These are phyloP conservation scores for Rhodosporidiobolus odoratus DNA, from an alignment of 768 basidiomycete species.

Conservation along the genomic window DNA sequence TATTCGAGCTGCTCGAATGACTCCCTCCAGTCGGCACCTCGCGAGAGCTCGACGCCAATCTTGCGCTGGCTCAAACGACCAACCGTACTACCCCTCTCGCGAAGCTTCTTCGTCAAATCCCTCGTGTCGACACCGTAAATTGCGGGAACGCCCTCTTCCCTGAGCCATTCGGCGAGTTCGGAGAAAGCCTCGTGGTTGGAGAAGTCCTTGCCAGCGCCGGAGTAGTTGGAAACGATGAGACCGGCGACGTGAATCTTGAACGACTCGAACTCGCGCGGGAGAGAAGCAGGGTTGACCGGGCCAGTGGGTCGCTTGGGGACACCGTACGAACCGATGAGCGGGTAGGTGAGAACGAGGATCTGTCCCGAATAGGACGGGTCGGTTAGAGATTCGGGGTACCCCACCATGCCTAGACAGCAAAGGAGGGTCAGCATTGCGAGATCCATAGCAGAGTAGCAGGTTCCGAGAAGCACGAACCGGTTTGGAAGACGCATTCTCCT, in stretches of 20 bases:
- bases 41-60: conserved; percentile 31
- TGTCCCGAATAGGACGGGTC: conserved; percentile 98
- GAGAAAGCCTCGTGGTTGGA: conserved; percentile 89
- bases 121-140: conserved; percentile 95
- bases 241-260: conserved; percentile 88
- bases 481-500: conserved; percentile 99
- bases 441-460: too few relatives aligned
- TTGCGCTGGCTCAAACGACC: conserved; percentile 72
- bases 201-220: conserved; percentile 62
- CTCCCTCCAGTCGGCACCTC: conserved; percentile 62
- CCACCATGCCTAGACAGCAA: conserved; percentile 78
- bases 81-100: conserved; percentile 89
- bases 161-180: conserved; percentile 83
- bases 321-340: conserved; percentile 94
- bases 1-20: conserved; percentile 78
- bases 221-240: conserved; percentile 87
- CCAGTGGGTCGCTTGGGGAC: conserved; percentile 70
- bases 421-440: too few relatives aligned
- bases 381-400: conserved; percentile 95
- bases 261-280: conserved; percentile 75
- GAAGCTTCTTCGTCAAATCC: conserved; percentile 89
- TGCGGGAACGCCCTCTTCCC: conserved; percentile 89
- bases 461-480: too few relatives aligned
- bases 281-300: conserved; percentile 36
- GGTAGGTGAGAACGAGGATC: conserved; percentile 95